Evolutionary conservation across 208 protist genomes (phyloP), one percentile per base, ranked within the genome.

Genomic region (Trypanosoma platydactyli): DNA sequence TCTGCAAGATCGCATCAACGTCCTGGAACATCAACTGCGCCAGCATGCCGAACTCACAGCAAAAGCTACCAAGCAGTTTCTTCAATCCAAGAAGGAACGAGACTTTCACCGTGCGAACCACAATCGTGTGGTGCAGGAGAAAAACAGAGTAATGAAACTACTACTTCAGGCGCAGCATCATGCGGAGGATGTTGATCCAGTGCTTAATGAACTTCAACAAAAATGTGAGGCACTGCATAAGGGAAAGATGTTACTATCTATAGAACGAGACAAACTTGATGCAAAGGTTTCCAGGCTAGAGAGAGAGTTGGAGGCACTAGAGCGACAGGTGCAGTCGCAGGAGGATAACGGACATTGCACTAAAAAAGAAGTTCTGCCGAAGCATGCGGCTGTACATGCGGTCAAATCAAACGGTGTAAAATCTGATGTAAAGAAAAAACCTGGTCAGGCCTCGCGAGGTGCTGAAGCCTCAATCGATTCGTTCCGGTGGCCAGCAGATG

Each of bases 41-140:
- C 71, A 92, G 56, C 83, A 91, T 71, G 89, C 85, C 0, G 81
- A 95, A 71, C 72, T 92, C 11, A 90, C 81, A 12, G 88, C 86
- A 29, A 82, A 86, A 45, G 64, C 88, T 3, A 94, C 75, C 35
- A 77, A 81, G 64, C 79, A 88, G 65, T 96, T 82, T 81, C 63
- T 91, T 29, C 81, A 88, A 66, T 70, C 92, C 20, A 86, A 89
- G 57, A 94, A 95, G 55, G 91, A 97, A 38, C 79, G 88, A 42
- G 92, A 96, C 59, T 96, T 91, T 65, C 94, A 97, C 73, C 84
- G 89, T 40, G 74, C 79, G 49, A 90, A 81, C 57, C 91, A 97
- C 72, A 89, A 89, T 44, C 84, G 89, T 42, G 84, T 95, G 16
- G 85, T 96, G 55, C 91, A 96, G 76, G 89, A 95, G 59, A 94